phyloP scores from a whole-genome alignment of 1,284 basidiomycete genomes.

The Anthracocystis panici-leucophaei region DNA sequence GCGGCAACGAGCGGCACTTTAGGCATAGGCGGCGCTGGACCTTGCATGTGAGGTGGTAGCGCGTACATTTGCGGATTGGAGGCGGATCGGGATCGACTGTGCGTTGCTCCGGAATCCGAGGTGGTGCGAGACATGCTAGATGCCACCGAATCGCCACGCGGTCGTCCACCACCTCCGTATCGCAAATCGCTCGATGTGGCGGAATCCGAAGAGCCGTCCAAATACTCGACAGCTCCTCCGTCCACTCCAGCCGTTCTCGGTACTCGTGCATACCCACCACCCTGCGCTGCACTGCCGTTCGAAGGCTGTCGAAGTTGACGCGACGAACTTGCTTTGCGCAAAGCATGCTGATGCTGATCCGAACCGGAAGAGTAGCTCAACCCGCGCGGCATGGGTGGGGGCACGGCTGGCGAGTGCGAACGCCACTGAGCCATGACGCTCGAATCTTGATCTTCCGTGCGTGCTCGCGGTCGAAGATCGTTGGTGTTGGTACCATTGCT shows the following conservation, averaged over 20 bases:
- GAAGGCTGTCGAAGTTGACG: conserved; percentile 51
- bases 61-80: conserved; percentile 54
- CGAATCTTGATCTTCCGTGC: conserved; percentile 63
- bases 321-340: conserved; percentile 60
- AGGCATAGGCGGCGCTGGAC: conserved; percentile 52
- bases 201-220: conserved; percentile 45
- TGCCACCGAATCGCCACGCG: conserved; percentile 33
- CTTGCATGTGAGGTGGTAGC: conserved; percentile 36
- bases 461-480: conserved; percentile 50
- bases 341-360: conserved; percentile 49
- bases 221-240: conserved; percentile 50
- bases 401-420: conserved; percentile 56
- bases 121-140: conserved; percentile 46
- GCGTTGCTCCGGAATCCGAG: conserved; percentile 37
- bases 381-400: conserved; percentile 53
- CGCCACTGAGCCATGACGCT: conserved; percentile 62
- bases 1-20: conserved; percentile 15
- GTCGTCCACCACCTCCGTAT: conserved; percentile 8
- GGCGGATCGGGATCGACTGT: conserved; percentile 50
- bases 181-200: conserved; percentile 23
- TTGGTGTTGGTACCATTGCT: conserved; percentile 6
- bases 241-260: conserved; percentile 21
- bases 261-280: conserved; percentile 3
- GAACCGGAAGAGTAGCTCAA: conserved; percentile 39
- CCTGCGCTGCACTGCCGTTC: conserved; percentile 6